phyloP scores from a whole-genome alignment of 2,329 filamentous ascomycete species.

The Cladosporium sp. region DNA sequence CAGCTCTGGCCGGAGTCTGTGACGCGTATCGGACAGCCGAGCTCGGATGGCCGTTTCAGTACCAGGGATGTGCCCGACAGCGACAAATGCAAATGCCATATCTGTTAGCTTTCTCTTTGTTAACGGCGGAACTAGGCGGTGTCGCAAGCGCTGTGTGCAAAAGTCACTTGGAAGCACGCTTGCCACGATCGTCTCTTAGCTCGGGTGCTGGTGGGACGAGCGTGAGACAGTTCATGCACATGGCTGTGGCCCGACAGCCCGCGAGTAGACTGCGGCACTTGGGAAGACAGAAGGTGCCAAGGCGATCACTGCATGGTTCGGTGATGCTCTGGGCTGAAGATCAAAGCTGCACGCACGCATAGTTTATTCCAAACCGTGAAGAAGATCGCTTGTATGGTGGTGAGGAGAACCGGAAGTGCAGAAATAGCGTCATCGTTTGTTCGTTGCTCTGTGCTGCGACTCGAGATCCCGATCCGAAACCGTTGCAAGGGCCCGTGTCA shows the following conservation, averaged over 20 bases:
- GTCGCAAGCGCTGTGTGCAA: neutral
- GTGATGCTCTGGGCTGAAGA: too few relatives aligned
- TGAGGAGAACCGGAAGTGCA: neutral
- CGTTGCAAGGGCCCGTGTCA: too few relatives aligned
- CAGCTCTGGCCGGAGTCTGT: neutral
- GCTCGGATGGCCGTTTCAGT: neutral
- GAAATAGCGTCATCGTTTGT: neutral
- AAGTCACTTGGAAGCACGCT: neutral
- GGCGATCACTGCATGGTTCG: too few relatives aligned
- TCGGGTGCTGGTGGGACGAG: neutral
- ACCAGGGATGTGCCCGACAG: neutral
- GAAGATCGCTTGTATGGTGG: neutral
- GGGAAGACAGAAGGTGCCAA: too few relatives aligned
- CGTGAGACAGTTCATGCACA: neutral
- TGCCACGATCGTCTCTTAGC: neutral
- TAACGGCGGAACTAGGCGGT: too few relatives aligned
- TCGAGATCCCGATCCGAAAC: too few relatives aligned
- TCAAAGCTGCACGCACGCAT: too few relatives aligned
- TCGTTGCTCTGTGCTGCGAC: neutral
- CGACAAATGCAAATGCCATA: neutral
- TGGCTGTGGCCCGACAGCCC: neutral
- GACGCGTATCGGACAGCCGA: slow-evolving; percentile 1
- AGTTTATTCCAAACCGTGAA: neutral
- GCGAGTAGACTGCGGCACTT: too few relatives aligned
- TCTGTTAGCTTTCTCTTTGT: too few relatives aligned